Evolutionary conservation across 2,329 filamentous ascomycete genomes (phyloP).

Genomic region (Paraphaeosphaeria sporulosa): DNA sequence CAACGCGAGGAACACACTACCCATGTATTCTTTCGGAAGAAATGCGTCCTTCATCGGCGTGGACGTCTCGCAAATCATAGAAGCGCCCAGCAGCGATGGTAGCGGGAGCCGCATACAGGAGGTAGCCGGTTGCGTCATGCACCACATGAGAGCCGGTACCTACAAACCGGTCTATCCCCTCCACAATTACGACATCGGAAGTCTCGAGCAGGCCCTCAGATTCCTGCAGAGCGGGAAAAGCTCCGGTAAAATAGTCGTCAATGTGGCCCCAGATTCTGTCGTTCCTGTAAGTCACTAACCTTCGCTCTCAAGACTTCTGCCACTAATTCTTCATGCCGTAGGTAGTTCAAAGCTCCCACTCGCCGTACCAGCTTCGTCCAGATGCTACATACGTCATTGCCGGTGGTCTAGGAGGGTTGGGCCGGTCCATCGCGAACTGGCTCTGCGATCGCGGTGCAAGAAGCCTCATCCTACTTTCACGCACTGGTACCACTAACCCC

Average conservation of each 20-base stretch:
- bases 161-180: neutral
- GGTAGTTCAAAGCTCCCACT: neutral
- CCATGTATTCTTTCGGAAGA: too few relatives aligned
- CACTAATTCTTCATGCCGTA: too few relatives aligned
- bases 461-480: conserved; percentile 24
- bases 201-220: conserved; percentile 8
- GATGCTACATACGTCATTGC: conserved; percentile 26
- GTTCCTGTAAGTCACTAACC: conserved; percentile 14
- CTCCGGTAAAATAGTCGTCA: conserved; percentile 21
- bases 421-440: conserved; percentile 22
- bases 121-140: too few relatives aligned
- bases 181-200: neutral
- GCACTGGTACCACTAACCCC: neutral
- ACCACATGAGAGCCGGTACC: too few relatives aligned
- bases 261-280: conserved; percentile 15
- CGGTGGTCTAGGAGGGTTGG: conserved; percentile 28
- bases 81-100: too few relatives aligned
- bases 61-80: too few relatives aligned
- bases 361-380: neutral
- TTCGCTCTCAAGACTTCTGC: too few relatives aligned
- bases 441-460: conserved; percentile 24
- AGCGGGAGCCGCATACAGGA: too few relatives aligned
- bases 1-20: too few relatives aligned
- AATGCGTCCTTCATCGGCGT: too few relatives aligned
- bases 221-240: conserved; percentile 20